Evolutionary conservation across 2,329 filamentous ascomycete species (phyloP), one percentile per base, ranked within the genome.

Genomic region (Alternaria triticimaculans): DNA sequence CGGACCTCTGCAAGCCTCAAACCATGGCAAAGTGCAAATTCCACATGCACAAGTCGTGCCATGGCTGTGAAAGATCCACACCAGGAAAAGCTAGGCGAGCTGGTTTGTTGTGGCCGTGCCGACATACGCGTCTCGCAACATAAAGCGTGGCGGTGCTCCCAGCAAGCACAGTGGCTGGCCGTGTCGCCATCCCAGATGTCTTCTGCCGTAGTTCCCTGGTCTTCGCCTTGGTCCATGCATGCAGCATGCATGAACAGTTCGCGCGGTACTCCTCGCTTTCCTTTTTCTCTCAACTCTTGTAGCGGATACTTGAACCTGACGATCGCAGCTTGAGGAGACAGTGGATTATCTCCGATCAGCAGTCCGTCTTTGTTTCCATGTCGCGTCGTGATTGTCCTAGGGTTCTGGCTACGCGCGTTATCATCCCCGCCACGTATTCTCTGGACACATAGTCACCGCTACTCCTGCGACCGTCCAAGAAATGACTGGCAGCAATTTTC

Each of bases 1-100:
- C 74, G 61, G 62, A 60, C 53, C 58, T 51, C 45, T 59, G 46
- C 62, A 63, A 62, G 58, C 59, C 65, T 59, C 46, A 18, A 25
- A 58, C 49, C 63, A 66, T 62, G 60, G 68, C 45, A 57, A 56
- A 60, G 25, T 60, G 49, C 33, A 23, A 18, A 43, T 58, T 48
- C 62, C 56, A 33, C 66, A 63, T 44, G 23, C 44, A 25, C 18
- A 37, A 51, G 51, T 33, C 45, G 21, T 61, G 59, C 44, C 30
- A 58, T 60, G 51, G 53, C 63, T 53, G 65, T 55, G 55, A 44
- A 43, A 44, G 68, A 64, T 67, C 41, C 60, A 51, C 53, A 43
- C 54, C 57, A 58, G 57, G 60, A 33, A 43, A 15, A 41, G 18
- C 21, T 45, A 41, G 18, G 30, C 48, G 28, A 45, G 26, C 20